Evolutionary conservation across 164 flowering plant species (phyloP).

Genomic region (Vitis vinifera): DNA sequence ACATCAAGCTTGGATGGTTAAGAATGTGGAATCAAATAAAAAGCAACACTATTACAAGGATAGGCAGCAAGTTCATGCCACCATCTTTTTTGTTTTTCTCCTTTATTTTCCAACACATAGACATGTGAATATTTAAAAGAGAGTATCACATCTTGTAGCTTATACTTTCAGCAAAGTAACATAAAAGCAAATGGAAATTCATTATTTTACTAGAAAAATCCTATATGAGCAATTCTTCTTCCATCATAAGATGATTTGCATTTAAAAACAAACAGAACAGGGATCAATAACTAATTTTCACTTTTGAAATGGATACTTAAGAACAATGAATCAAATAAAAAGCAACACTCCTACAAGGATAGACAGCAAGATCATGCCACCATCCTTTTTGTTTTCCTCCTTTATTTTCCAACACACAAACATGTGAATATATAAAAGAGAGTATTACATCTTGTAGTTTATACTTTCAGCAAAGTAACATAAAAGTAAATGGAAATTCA

Average conservation of each 20-base stretch:
- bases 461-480: neutral
- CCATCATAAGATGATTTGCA: too few species aligned
- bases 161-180: neutral
- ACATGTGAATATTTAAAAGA: neutral
- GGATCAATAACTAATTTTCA: neutral
- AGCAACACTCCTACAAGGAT: neutral
- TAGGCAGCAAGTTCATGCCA: neutral
- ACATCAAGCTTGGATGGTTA: neutral
- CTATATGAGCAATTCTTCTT: too few species aligned
- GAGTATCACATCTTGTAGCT: neutral
- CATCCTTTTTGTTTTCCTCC: neutral
- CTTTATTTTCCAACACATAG: neutral
- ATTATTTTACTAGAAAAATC: too few species aligned
- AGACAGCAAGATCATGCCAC: neutral
- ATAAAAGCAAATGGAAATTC: too few species aligned
- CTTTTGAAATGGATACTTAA: neutral
- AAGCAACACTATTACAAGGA: neutral
- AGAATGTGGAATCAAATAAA: neutral
- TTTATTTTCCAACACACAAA: neutral
- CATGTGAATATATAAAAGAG: neutral
- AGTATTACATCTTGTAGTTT: neutral
- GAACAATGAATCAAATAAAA: neutral
- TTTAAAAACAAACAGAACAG: neutral
- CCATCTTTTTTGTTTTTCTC: neutral
- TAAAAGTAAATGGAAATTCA: too few species aligned